phyloP scores from a whole-genome alignment of 2,329 filamentous ascomycete species.

The Chalara sp. region DNA sequence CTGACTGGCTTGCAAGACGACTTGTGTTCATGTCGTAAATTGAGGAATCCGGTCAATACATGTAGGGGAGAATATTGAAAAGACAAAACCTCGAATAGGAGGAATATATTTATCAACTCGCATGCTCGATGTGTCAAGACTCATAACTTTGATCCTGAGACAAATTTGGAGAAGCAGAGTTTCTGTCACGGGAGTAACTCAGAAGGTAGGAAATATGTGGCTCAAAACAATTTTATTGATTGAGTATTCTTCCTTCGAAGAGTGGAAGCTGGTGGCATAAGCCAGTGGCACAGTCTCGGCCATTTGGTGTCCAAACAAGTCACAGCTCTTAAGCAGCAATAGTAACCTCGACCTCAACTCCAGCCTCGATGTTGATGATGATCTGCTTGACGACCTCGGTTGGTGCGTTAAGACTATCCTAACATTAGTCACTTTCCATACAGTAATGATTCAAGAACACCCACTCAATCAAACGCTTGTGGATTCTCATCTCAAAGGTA shows the following conservation, averaged over 20 bases:
- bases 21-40: too few species aligned
- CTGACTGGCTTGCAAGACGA: too few species aligned
- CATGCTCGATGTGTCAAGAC: too few species aligned
- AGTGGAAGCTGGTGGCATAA: background rate
- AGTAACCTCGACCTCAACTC: constrained; percentile 89
- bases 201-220: too few species aligned
- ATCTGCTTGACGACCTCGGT: constrained; percentile 97
- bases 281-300: background rate
- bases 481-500: constrained; percentile 97
- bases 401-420: constrained; percentile 74
- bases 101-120: too few species aligned
- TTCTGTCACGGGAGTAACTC: too few species aligned
- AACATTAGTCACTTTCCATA: constrained; percentile 13
- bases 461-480: constrained; percentile 95
- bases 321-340: constrained; percentile 65
- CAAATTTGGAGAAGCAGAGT: too few species aligned
- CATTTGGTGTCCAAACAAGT: background rate
- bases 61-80: too few species aligned
- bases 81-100: too few species aligned
- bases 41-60: too few species aligned
- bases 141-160: too few species aligned
- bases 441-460: constrained; percentile 27
- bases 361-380: constrained; percentile 92
- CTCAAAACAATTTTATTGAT: background rate
- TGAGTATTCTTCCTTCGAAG: background rate